Evolutionary conservation across 768 basidiomycete genomes (phyloP).

Genomic region (Lyophyllum semitale): DNA sequence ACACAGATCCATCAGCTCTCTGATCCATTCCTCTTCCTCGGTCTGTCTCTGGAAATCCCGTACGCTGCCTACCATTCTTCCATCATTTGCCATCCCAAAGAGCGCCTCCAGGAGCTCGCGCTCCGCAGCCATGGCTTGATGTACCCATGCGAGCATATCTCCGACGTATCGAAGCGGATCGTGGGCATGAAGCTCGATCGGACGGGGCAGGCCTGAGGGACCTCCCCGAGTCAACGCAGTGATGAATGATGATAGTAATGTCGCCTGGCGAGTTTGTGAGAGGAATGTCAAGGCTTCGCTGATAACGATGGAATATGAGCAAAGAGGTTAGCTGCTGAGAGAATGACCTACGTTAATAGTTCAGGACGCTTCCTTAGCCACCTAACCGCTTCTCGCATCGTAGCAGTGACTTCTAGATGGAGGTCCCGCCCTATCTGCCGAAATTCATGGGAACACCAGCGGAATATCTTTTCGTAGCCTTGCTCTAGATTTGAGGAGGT

Average conservation of each 20-base stretch:
- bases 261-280: slow-evolving; percentile 79
- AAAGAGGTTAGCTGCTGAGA: background rate
- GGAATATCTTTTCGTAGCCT: slow-evolving; percentile 86
- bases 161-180: slow-evolving; percentile 96
- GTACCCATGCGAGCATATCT: slow-evolving; percentile 98
- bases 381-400: slow-evolving; percentile 71
- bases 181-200: slow-evolving; percentile 97
- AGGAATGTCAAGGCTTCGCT: slow-evolving; percentile 76
- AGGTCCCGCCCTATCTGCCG: slow-evolving; percentile 74
- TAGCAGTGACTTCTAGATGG: slow-evolving; percentile 65
- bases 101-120: slow-evolving; percentile 90
- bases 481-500: slow-evolving; percentile 85
- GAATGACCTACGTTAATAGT: slow-evolving; percentile 60
- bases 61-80: slow-evolving; percentile 77
- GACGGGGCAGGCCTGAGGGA: slow-evolving; percentile 80
- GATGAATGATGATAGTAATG: slow-evolving; percentile 81
- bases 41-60: slow-evolving; percentile 48
- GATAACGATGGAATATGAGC: background rate
- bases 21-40: slow-evolving; percentile 79
- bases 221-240: slow-evolving; percentile 88
- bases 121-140: slow-evolving; percentile 94
- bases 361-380: slow-evolving; percentile 80
- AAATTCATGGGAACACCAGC: slow-evolving; percentile 87
- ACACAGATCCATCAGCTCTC: slow-evolving; percentile 77
- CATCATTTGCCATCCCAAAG: slow-evolving; percentile 68